These are phyloP conservation scores for Dimargaris xerosporica DNA, from an alignment of 192 early-diverging fungal species.

Conservation along the genomic window DNA sequence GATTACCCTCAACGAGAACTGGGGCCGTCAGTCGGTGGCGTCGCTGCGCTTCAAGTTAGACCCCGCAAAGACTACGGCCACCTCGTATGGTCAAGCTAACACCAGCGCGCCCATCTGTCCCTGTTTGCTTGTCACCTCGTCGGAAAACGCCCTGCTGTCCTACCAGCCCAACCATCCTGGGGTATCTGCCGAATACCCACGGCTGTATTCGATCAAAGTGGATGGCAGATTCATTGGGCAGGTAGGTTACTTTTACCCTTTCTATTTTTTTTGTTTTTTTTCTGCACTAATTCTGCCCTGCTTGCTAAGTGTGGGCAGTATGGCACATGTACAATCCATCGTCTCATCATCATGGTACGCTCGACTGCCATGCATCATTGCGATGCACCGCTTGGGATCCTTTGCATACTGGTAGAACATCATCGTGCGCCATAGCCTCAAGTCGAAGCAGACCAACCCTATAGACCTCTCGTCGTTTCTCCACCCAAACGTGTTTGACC, in stretches of 20 bases:
- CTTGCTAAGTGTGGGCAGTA: not conserved
- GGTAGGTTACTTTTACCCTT: not conserved
- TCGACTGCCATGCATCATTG: not conserved
- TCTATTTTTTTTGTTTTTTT: not conserved
- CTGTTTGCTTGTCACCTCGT: not conserved
- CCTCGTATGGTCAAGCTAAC: not conserved
- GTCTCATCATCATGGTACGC: not conserved
- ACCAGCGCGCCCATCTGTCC: not conserved
- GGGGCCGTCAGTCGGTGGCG: not conserved
- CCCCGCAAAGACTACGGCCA: not conserved
- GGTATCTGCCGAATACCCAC: not conserved
- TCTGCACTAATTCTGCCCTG: too few species aligned
- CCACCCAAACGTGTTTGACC: slow-evolving; percentile 15
- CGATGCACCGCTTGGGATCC: not conserved
- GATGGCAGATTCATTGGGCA: not conserved
- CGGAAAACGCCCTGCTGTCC: not conserved
- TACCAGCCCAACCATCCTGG: not conserved
- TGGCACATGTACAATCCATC: not conserved
- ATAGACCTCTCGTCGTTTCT: slow-evolving; percentile 33
- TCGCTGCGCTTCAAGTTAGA: not conserved
- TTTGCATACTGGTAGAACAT: not conserved
- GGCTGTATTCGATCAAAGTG: not conserved
- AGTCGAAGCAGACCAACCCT: slow-evolving; percentile 22
- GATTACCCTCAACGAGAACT: not conserved
- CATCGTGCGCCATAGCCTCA: not conserved